Evolutionary conservation across 352 stramenopile genomes (phyloP).

Genomic region (Sclerospora graminicola): DNA sequence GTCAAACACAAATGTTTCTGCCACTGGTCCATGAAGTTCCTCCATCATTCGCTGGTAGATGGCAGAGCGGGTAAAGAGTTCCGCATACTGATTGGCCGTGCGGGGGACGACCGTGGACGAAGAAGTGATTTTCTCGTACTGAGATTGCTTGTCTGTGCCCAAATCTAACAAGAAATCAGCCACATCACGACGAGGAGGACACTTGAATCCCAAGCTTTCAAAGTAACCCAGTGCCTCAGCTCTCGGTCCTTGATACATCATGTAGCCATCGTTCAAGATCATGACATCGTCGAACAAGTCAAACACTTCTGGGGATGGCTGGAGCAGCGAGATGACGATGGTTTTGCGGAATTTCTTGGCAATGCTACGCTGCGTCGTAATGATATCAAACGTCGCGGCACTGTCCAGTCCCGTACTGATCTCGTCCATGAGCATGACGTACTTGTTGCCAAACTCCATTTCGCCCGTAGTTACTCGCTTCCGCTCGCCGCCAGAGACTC

Average conservation of each 20-base stretch:
- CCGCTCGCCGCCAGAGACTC: slow-evolving; percentile 61
- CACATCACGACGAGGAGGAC: slow-evolving; percentile 51
- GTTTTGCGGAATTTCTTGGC: slow-evolving; percentile 44
- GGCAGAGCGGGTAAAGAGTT: slow-evolving; percentile 6
- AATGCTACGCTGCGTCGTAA: slow-evolving; percentile 33
- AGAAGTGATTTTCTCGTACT: slow-evolving; percentile 17
- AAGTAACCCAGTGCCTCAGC: slow-evolving; percentile 74
- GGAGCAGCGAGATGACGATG: slow-evolving; percentile 67
- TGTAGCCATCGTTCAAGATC: slow-evolving; percentile 80
- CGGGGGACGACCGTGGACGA: slow-evolving; percentile 4
- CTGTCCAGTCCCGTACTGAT: slow-evolving; percentile 60
- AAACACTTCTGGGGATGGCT: slow-evolving; percentile 89
- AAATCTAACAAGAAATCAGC: slow-evolving; percentile 86
- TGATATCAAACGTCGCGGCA: slow-evolving; percentile 55
- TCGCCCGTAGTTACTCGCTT: slow-evolving; percentile 71
- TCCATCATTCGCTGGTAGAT: slow-evolving; percentile 10
- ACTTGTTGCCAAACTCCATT: slow-evolving; percentile 78
- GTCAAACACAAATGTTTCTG: slow-evolving; percentile 12
- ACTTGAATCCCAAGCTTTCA: slow-evolving; percentile 44
- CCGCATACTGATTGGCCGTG: slow-evolving; percentile 16
- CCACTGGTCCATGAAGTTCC: slow-evolving; percentile 5
- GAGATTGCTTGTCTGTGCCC: slow-evolving; percentile 26
- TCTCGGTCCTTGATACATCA: slow-evolving; percentile 82
- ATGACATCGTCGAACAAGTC: slow-evolving; percentile 90
- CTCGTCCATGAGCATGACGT: slow-evolving; percentile 78